Base-by-base conservation (phyloP, 257 asterid genomes). In the Eucommia ulmoides region DNA sequence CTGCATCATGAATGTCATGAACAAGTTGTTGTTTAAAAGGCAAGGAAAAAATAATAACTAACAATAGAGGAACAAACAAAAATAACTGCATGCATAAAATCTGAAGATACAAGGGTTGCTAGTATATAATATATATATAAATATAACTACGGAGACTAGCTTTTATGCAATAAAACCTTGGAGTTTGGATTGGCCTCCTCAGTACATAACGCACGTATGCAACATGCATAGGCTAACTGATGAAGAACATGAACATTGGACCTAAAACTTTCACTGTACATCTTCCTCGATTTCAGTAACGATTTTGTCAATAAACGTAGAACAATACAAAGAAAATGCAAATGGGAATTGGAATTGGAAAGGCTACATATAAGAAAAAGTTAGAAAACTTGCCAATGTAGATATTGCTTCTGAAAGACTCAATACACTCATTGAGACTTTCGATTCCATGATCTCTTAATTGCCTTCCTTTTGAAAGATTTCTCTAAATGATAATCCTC, bases 401-500 rank as follows among this genome's bases (percentile, higher is more conserved):
- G 77, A 59, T 50, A 83, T 81, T 49, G 84, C 96, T 51, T 73
- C 85, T 23, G 93, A 77, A 53, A 91, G 74, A 69, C 65, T 65
- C 73, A 65, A 75, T 52, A 73, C 92, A 63, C 60, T 83, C 93
- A 44, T 82, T 76, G 23, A 70, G 55, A 33, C 18, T 38, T 62
- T 70, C 74, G 46, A 53, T 41, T 71, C 88, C 88, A 66, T 53
- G 60, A 54, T 73, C 88, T 72, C 93, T 75, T 41, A 81, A 66
- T 29, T 70, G 71, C 67, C 68, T 70, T 57, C 78, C 94, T 75
- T 86, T 91, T 51, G 75, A 78, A 17, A 91, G 86, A 77, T 71
- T 71, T 91, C 64, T 66, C 53, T 41, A 80, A 51, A 68, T 21
- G 50, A 52, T 54, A 65, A 52, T 85, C 94, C 59, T 78, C 56